Evolutionary conservation across 2,329 filamentous ascomycete species (phyloP), one percentile per base, ranked within the genome.

Genomic region (Drechslerella coelobrocha): DNA sequence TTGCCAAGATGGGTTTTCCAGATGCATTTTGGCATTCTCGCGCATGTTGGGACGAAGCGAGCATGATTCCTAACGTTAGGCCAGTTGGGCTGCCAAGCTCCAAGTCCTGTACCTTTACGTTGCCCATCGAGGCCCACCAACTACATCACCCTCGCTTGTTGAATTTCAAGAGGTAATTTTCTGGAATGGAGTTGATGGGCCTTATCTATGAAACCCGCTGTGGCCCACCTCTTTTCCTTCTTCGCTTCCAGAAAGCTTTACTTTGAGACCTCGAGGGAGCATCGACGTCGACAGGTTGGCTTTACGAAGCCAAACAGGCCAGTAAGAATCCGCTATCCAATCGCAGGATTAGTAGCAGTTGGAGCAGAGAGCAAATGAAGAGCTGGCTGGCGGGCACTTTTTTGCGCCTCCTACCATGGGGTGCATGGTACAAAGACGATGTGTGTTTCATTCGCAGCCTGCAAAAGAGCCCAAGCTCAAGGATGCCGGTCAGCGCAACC

Each of bases 171-270:
- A 39, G 34, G 29, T 14, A 14, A 39, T 39, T 39, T 14, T 14
- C 12, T 14, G 12, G 4, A 10, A 39, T 39, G 17, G 34, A 39
- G 5, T 39, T 39, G 17, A 14, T 10, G 34, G 34, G 12, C 43
- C 63, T 68, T 68, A 68, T 68, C 63, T 68, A 12, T 61, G 55
- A 61, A 60, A 43, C 54, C 19, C n/a, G 12, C 29, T 17, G 19
- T 21, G 34, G 47, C 24, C 43, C 14, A 24, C 24, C 45, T 48
- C 43, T 41, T 2, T 39, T 57, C 9, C 39, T 31, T 43, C 14
- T 14, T 59, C 19, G 7, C 21, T 23, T 47, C 34, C 43, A 41
- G 37, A 54, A 68, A 61, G 50, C 39, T 54, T 59, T 19, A 29
- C 55, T 21, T 37, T 39, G 51, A 62, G 41, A 17, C 23, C 51